Evolutionary conservation across 2,329 filamentous ascomycete species (phyloP).

Genomic region (Aquanectria penicillioides): DNA sequence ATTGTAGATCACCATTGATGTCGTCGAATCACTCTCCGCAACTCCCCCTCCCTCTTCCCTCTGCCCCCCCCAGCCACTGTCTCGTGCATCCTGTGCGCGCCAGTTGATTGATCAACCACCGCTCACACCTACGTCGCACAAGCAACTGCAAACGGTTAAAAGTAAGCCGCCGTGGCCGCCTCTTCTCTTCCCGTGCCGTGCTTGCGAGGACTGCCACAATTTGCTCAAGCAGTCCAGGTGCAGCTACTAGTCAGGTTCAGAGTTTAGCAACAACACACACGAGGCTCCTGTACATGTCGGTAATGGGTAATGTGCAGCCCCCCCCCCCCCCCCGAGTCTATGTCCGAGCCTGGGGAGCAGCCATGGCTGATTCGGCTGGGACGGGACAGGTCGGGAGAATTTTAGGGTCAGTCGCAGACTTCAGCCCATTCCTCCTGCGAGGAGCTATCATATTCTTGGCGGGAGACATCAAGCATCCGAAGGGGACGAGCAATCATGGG

Average conservation of each 20-base stretch:
- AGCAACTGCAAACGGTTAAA: too few relatives aligned
- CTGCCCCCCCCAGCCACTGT: too few relatives aligned
- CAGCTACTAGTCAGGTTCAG: background rate
- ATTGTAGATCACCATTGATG: background rate
- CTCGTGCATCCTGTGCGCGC: background rate
- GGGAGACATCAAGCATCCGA: background rate
- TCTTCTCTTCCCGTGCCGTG: background rate
- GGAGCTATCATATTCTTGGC: conserved; percentile 6
- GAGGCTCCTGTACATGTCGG: too few relatives aligned
- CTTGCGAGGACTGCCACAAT: background rate
- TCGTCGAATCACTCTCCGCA: too few relatives aligned
- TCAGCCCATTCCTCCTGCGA: conserved; percentile 1
- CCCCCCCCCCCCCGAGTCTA: too few relatives aligned
- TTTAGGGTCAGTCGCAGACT: background rate
- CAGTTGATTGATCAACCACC: background rate
- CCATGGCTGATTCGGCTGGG: background rate
- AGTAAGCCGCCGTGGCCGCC: too few relatives aligned
- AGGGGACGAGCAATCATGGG: background rate
- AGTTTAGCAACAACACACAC: background rate
- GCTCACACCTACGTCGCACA: background rate
- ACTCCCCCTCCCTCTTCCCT: too few relatives aligned
- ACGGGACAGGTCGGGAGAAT: background rate
- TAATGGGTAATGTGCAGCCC: too few relatives aligned
- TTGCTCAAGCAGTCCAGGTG: background rate
- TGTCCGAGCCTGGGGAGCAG: too few relatives aligned